Percentiles rank a stretch among this genome's conserved stretches.
phyloP scores from a whole-genome alignment of 1,284 basidiomycete species.

The Moniliella sp. region DNA sequence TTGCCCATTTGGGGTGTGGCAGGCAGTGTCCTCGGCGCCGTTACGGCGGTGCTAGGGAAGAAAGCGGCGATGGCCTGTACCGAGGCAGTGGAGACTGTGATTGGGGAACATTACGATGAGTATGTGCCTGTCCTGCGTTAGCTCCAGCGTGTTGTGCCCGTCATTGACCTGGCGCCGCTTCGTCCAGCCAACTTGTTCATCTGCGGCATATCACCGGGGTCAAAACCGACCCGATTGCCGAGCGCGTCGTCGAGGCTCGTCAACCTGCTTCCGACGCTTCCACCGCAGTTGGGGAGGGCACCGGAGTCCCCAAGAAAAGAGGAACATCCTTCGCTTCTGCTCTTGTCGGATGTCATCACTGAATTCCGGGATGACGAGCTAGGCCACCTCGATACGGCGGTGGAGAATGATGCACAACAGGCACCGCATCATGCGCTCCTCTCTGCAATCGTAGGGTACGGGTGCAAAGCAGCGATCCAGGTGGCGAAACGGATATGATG shows the following conservation, averaged over 20 bases:
- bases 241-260: no score
- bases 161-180: neutral
- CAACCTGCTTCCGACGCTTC: neutral
- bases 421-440: slow-evolving; percentile 77
- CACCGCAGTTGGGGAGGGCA: slow-evolving; percentile 1
- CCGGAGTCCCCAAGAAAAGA: neutral
- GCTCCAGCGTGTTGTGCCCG: neutral
- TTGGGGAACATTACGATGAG: slow-evolving; percentile 96
- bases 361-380: slow-evolving; percentile 88
- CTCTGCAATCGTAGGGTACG: slow-evolving; percentile 59
- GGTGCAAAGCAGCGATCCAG: slow-evolving; percentile 73
- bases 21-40: slow-evolving; percentile 62
- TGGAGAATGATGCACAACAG: slow-evolving; percentile 66
- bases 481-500: slow-evolving; percentile 58
- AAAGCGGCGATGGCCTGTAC: slow-evolving; percentile 95
- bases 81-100: slow-evolving; percentile 87
- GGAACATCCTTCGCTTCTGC: slow-evolving; percentile 49
- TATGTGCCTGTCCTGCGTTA: slow-evolving; percentile 36
- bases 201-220: slow-evolving; percentile 6
- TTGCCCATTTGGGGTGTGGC: slow-evolving; percentile 62
- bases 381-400: slow-evolving; percentile 75
- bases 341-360: slow-evolving; percentile 52
- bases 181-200: slow-evolving; percentile 14
- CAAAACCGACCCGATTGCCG: no score
- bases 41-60: slow-evolving; percentile 66